These are phyloP conservation scores for Candida nonsorbophila DNA, from an alignment of 805 yeast species.

Conservation along the genomic window DNA sequence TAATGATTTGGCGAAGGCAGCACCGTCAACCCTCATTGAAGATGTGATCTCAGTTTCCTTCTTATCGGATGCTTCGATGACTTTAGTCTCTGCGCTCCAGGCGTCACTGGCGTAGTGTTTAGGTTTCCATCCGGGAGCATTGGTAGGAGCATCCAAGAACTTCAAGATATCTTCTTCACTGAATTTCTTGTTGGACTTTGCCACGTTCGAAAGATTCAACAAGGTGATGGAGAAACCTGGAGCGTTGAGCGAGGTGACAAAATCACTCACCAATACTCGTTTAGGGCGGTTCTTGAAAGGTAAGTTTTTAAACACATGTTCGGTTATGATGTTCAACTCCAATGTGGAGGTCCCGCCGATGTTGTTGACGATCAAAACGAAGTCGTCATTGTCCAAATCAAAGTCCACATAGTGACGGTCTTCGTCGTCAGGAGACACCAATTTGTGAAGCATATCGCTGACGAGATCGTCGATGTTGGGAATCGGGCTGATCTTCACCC, in stretches of 20 bases:
- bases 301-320: conserved; percentile 50
- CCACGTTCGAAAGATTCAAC: conserved; percentile 58
- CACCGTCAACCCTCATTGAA: conserved; percentile 21
- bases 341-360: conserved; percentile 85
- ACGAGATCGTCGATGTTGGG: conserved; percentile 63
- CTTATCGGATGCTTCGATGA: conserved; percentile 25
- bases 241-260: conserved; percentile 86
- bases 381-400: conserved; percentile 51
- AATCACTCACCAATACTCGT: conserved; percentile 68
- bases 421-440: conserved; percentile 56
- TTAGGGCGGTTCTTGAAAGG: conserved; percentile 55
- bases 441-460: conserved; percentile 52
- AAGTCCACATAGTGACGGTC: conserved; percentile 83
- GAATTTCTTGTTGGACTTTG: conserved; percentile 22
- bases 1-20: conserved; percentile 48
- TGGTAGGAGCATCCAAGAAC: conserved; percentile 64
- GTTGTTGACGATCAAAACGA: conserved; percentile 71
- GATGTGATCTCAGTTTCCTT: conserved; percentile 20
- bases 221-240: conserved; percentile 88
- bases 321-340: conserved; percentile 69
- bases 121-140: conserved; percentile 80
- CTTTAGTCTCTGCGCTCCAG: conserved; percentile 26
- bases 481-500: conserved; percentile 56
- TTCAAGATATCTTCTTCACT: conserved; percentile 30
- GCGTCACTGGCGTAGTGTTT: conserved; percentile 23